Conservation (phyloP, 73 alveolate genomes). For the Stentor roeselii region DNA sequence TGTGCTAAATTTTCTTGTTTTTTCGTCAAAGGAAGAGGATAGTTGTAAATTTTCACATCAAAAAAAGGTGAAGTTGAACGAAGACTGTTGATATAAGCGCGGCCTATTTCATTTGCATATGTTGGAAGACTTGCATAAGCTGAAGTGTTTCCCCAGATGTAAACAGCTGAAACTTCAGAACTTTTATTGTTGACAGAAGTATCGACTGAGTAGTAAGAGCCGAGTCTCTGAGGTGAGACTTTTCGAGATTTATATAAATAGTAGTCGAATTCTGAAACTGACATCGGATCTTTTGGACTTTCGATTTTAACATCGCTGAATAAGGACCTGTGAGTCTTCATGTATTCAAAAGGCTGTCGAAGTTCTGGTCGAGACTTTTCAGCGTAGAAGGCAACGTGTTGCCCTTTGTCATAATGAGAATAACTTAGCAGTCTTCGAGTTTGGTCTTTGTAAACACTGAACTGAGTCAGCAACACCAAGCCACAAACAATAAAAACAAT, state of each 20-base stretch:
- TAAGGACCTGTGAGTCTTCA: background rate
- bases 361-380: too few relatives aligned
- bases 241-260: conserved; percentile 29
- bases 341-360: background rate
- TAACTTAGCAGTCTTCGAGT: background rate
- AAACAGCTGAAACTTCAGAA: background rate
- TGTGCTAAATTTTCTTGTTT: conserved; percentile 3
- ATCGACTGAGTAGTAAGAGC: conserved; percentile 36
- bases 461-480: background rate
- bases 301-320: background rate
- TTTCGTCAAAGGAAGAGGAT: conserved; percentile 22
- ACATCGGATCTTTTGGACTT: background rate
- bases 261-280: conserved; percentile 36
- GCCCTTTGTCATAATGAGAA: background rate
- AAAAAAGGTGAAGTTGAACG: background rate
- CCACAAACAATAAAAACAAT: conserved; percentile 1
- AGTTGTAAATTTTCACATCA: background rate
- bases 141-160: conserved; percentile 8
- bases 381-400: background rate
- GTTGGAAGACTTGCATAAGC: conserved; percentile 11
- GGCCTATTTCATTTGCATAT: background rate
- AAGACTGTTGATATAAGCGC: background rate
- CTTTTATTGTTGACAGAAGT: background rate
- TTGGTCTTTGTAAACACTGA: conserved; percentile 8
- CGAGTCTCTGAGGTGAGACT: conserved; percentile 42